Evolutionary conservation across 192 early-diverging fungal species (phyloP), one percentile per base, ranked within the genome.

Genomic region (Podila verticillata): DNA sequence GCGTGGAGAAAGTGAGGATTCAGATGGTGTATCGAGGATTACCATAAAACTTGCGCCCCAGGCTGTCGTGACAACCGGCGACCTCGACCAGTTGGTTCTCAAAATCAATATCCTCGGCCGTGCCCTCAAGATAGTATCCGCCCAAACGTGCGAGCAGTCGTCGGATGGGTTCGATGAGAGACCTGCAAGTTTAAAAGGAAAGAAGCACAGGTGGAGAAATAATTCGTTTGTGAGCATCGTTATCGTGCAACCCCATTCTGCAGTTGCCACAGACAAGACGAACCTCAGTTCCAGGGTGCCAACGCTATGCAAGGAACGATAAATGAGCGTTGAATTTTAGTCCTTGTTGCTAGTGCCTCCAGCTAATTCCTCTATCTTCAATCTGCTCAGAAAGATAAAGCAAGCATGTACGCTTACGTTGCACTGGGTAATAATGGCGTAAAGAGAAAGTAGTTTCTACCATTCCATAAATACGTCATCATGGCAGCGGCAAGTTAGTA

Each of bases 221-320:
- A 49, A 35, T n/a, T 19, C 47, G 63, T 19, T 57, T 22, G 34
- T 51, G 22, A 72, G 28, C 26, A 31, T 19, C 24, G 29, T 0
- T 10, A 36, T 19, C 26, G 20, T 17, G 10, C 15, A 44, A 54
- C 17, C 4, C 39, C 39, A 44, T 44, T 44, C 3, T 24, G n/a
- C 22, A 8, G 6, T 5, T 54, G 51, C 51, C 20, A 54, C 51
- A n/a, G 39, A 17, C 39, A 44, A 44, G 39, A 17, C 39, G 39
- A 15, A 87, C 88, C 88, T 86, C 56, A 87, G 58, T 61, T 89
- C 88, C 7, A 89, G 74, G 26, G 88, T 89, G 7, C 88, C 88
- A 9, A 89, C 88, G 4, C 85, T 87, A 13, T 85, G 39, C n/a
- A 44, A 17, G 12, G 4, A 4, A 44, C 3, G 39, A 44, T 17